Evolutionary conservation across 139 green algal species (phyloP).

Genomic region (Auxenochlorella pyrenoidosa): DNA sequence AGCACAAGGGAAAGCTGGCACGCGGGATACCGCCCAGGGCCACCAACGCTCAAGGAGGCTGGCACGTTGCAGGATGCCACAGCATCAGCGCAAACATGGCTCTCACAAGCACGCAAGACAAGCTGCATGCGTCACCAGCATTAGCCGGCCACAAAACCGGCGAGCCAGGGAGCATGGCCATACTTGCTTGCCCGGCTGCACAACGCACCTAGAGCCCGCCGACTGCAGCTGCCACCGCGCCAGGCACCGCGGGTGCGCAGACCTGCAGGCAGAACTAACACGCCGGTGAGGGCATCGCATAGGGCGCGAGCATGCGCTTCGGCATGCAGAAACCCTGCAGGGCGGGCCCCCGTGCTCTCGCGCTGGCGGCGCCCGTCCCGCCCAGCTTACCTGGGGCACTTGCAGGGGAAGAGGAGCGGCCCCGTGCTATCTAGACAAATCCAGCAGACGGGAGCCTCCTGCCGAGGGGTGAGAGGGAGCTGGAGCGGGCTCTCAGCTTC

Average conservation of each 20-base stretch:
- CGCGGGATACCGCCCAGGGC: no score
- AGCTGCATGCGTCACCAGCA: no score
- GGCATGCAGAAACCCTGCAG: neutral
- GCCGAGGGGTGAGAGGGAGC: neutral
- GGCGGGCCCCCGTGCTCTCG: neutral
- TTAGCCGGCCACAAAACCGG: no score
- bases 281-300: neutral
- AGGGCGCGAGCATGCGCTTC: neutral
- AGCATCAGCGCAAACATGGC: no score
- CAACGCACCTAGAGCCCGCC: conserved; percentile 75
- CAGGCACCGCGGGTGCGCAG: conserved; percentile 73
- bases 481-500: neutral
- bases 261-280: conserved; percentile 4
- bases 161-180: no score
- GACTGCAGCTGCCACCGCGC: conserved; percentile 89
- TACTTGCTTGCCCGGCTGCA: neutral
- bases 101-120: no score
- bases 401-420: conserved; percentile 68
- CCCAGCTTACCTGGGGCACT: conserved; percentile 65
- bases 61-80: no score
- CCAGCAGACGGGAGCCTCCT: conserved; percentile 74
- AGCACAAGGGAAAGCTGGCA: no score
- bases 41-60: no score
- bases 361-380: neutral
- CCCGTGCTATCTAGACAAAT: conserved; percentile 79